These are phyloP conservation scores for Erodium trifolium DNA, from an alignment of 441 rosid genomes.

Conservation along the genomic window DNA sequence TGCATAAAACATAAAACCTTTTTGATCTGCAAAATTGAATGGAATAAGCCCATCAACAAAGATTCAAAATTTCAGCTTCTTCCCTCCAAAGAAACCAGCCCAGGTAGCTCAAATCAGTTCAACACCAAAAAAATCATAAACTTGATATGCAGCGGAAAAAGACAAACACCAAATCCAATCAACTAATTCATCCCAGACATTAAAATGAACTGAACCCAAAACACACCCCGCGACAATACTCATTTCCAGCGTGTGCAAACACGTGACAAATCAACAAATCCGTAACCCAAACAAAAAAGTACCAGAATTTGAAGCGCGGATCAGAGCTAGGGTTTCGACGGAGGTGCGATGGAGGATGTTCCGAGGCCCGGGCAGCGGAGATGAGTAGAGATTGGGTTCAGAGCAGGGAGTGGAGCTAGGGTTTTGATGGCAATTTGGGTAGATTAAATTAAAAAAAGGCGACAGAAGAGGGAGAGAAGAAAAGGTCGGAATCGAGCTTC, in stretches of 20 bases:
- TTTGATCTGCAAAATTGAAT: constrained; percentile 25
- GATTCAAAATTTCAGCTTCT: constrained; percentile 15
- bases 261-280: constrained; percentile 19
- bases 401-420: constrained; percentile 14
- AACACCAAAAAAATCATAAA: background rate
- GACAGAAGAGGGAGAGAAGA: background rate
- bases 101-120: constrained; percentile 21
- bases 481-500: constrained; percentile 1
- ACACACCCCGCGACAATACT: too few species aligned
- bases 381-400: background rate
- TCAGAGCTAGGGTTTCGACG: constrained; percentile 39
- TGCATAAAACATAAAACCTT: constrained; percentile 5
- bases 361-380: background rate
- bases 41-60: constrained; percentile 4
- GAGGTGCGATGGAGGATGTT: background rate
- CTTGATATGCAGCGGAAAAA: background rate
- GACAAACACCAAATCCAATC: constrained; percentile 15
- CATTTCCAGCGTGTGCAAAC: constrained; percentile 14
- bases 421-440: constrained; percentile 12
- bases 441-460: too few species aligned
- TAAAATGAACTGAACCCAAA: constrained; percentile 19
- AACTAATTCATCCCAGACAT: constrained; percentile 21
- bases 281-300: constrained; percentile 13
- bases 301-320: constrained; percentile 15
- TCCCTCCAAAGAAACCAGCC: constrained; percentile 14